phyloP scores from a whole-genome alignment of 179 eudicot species.

The Amaranthus tricolor region DNA sequence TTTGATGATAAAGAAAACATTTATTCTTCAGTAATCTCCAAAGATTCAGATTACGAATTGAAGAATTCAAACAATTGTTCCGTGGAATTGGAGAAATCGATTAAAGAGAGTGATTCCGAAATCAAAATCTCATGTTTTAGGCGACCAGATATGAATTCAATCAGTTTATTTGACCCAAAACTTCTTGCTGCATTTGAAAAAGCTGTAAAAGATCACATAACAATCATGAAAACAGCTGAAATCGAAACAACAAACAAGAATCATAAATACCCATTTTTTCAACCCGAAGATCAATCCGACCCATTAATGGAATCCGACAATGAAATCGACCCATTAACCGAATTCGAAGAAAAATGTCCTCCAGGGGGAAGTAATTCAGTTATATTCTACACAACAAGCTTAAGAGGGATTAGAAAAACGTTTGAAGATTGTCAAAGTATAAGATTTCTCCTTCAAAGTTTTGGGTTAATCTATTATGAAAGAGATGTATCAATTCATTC shows the following conservation, averaged over 20 bases:
- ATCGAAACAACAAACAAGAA: slow-evolving; percentile 26
- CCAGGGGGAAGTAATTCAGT: slow-evolving; percentile 69
- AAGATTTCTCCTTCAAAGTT: slow-evolving; percentile 59
- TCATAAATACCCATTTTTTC: slow-evolving; percentile 16
- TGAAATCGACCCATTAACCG: slow-evolving; percentile 40
- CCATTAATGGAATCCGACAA: slow-evolving; percentile 35
- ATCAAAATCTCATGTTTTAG: slow-evolving; percentile 42
- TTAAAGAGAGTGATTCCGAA: slow-evolving; percentile 31
- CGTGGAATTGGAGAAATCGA: background rate
- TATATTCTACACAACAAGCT: slow-evolving; percentile 75
- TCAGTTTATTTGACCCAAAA: slow-evolving; percentile 68
- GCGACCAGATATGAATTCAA: slow-evolving; percentile 65
- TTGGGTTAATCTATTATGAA: slow-evolving; percentile 57
- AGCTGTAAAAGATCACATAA: slow-evolving; percentile 49
- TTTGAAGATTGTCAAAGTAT: slow-evolving; percentile 79
- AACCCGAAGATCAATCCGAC: slow-evolving; percentile 35
- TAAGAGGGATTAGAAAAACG: slow-evolving; percentile 80
- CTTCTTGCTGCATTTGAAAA: slow-evolving; percentile 61
- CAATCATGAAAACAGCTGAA: slow-evolving; percentile 37
- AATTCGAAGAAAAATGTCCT: slow-evolving; percentile 65
- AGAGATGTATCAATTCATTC: slow-evolving; percentile 80
- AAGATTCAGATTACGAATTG: slow-evolving; percentile 2
- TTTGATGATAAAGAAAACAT: slow-evolving; percentile 60
- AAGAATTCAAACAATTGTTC: slow-evolving; percentile 13
- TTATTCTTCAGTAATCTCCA: slow-evolving; percentile 17